phyloP scores from a whole-genome alignment of 441 rosid genomes.

The Euphorbia corollata region DNA sequence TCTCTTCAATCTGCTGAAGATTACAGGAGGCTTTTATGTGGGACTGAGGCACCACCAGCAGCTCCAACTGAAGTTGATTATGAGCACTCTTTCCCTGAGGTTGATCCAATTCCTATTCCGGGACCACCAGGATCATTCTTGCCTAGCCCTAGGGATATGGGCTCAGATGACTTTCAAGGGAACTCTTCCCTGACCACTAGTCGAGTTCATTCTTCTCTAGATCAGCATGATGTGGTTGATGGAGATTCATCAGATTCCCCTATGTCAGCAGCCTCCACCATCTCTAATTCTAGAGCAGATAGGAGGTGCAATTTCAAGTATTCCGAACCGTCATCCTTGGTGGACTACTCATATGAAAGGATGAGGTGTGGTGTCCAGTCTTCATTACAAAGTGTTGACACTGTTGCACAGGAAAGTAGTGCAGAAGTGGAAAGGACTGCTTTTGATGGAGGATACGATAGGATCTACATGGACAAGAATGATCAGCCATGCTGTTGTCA shows the following conservation, averaged over 20 bases:
- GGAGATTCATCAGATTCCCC: slow-evolving; percentile 68
- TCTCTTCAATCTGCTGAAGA: slow-evolving; percentile 40
- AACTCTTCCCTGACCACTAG: slow-evolving; percentile 69
- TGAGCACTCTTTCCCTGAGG: slow-evolving; percentile 41
- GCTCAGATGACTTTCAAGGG: slow-evolving; percentile 72
- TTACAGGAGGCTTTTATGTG: slow-evolving; percentile 33
- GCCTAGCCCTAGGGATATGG: slow-evolving; percentile 83
- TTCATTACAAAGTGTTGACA: slow-evolving; percentile 28
- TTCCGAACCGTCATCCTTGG: slow-evolving; percentile 33
- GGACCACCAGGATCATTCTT: slow-evolving; percentile 96
- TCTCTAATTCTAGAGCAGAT: slow-evolving; percentile 49
- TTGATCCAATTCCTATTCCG: slow-evolving; percentile 90
- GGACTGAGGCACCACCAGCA: slow-evolving; percentile 25
- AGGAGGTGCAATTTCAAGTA: slow-evolving; percentile 29
- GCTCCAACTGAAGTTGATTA: slow-evolving; percentile 26
- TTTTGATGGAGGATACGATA: slow-evolving; percentile 31
- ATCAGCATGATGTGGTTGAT: slow-evolving; percentile 48
- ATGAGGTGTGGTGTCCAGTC: slow-evolving; percentile 29
- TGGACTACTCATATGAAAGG: slow-evolving; percentile 29
- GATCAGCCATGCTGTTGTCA: slow-evolving; percentile 86
- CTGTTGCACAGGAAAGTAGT: slow-evolving; percentile 27
- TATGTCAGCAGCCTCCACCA: slow-evolving; percentile 56
- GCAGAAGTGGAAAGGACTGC: slow-evolving; percentile 34
- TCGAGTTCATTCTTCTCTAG: slow-evolving; percentile 63
- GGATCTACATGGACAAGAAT: slow-evolving; percentile 36